phyloP scores from a whole-genome alignment of 371 early-diverging fungal genomes.

The Blakeslea trispora region DNA sequence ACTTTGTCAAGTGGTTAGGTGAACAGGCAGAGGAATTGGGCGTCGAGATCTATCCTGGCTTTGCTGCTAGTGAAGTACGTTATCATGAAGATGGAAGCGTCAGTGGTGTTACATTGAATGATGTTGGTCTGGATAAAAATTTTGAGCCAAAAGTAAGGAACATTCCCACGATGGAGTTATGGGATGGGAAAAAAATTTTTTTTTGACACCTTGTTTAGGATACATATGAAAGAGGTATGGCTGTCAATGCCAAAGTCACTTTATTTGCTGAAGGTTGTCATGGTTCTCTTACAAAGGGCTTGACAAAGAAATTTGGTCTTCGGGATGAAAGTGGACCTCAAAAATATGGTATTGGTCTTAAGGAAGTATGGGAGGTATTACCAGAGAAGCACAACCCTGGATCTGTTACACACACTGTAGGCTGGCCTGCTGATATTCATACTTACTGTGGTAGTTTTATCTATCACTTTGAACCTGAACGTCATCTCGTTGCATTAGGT shows the following conservation, averaged over 20 bases:
- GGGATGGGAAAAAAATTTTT: neutral
- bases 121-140: conserved; percentile 92
- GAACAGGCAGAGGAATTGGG: conserved; percentile 96
- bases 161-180: conserved; percentile 22
- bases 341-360: conserved; percentile 95
- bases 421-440: conserved; percentile 88
- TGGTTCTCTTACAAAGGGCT: conserved; percentile 91
- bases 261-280: conserved; percentile 98
- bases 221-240: conserved; percentile 95
- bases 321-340: conserved; percentile 80
- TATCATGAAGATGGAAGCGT: conserved; percentile 92
- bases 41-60: conserved; percentile 94
- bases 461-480: conserved; percentile 86
- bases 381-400: conserved; percentile 89
- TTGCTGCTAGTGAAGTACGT: conserved; percentile 90
- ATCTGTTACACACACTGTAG: conserved; percentile 85
- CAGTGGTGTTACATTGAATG: conserved; percentile 93
- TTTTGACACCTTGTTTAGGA: conserved; percentile 45
- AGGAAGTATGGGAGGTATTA: conserved; percentile 98
- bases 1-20: conserved; percentile 95
- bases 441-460: conserved; percentile 96
- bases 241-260: conserved; percentile 92
- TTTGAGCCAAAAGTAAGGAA: conserved; percentile 83
- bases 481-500: conserved; percentile 87
- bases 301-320: conserved; percentile 85